Percentiles rank a stretch among this genome's conserved stretches.
phyloP scores from a whole-genome alignment of 1,284 basidiomycete species.

The Pterulicium gracile region DNA sequence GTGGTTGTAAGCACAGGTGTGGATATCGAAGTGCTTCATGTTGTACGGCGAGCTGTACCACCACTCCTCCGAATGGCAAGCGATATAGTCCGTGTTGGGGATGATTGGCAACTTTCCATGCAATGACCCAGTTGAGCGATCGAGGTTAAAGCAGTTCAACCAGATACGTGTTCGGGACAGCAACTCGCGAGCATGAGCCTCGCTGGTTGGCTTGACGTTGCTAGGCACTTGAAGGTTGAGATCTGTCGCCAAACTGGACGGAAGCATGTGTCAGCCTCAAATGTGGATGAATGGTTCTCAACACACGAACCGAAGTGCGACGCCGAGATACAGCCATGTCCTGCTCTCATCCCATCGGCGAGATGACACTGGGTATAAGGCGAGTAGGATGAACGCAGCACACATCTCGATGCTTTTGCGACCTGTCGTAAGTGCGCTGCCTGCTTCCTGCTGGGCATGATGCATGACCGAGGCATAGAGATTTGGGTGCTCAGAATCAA shows the following conservation, averaged over 20 bases:
- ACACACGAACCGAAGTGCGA: slow-evolving; percentile 60
- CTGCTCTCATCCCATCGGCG: slow-evolving; percentile 73
- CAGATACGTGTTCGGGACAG: slow-evolving; percentile 81
- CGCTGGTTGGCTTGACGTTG: slow-evolving; percentile 56
- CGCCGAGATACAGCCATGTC: slow-evolving; percentile 68
- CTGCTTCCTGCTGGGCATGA: slow-evolving; percentile 53
- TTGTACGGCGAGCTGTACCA: slow-evolving; percentile 60
- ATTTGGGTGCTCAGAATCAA: slow-evolving; percentile 51
- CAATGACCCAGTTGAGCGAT: slow-evolving; percentile 72
- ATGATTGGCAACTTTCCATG: slow-evolving; percentile 78
- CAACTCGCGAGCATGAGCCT: slow-evolving; percentile 69
- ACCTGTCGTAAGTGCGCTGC: slow-evolving; percentile 58
- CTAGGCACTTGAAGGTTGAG: slow-evolving; percentile 73
- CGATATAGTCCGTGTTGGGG: slow-evolving; percentile 62
- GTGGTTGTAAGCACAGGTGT: slow-evolving; percentile 62
- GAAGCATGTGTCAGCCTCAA: slow-evolving; percentile 1
- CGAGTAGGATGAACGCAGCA: slow-evolving; percentile 62
- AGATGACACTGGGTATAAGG: slow-evolving; percentile 62
- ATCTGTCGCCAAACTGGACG: slow-evolving; percentile 62
- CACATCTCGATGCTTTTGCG: slow-evolving; percentile 69
- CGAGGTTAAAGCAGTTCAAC: slow-evolving; percentile 81
- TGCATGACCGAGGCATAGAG: slow-evolving; percentile 60
- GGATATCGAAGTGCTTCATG: slow-evolving; percentile 63
- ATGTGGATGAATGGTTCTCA: not conserved
- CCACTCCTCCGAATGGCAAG: slow-evolving; percentile 66